These are phyloP conservation scores for Lotmaria passim DNA, from an alignment of 208 protist genomes.

Conservation along the genomic window DNA sequence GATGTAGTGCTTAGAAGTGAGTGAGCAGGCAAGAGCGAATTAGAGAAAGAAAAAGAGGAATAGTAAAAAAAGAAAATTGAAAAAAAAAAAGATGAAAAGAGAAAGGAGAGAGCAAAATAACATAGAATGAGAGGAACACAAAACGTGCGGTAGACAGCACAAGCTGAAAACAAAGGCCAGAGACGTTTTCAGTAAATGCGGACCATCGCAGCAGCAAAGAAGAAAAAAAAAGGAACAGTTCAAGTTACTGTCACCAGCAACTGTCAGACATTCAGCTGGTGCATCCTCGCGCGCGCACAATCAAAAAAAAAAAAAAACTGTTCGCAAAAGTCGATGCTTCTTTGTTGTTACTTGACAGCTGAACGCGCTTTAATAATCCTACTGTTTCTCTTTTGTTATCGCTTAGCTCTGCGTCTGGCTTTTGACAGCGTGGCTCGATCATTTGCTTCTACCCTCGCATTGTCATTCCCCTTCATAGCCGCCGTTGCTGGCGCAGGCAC, in stretches of 20 bases:
- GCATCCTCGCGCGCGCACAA: not conserved
- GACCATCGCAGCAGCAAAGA: no score
- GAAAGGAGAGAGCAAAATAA: constrained; percentile 5
- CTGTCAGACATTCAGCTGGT: no score
- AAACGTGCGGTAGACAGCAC: no score
- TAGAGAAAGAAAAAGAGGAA: not conserved
- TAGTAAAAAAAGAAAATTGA: not conserved
- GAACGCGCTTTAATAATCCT: no score
- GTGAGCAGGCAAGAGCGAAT: no score
- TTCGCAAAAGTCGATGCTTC: constrained; percentile 17
- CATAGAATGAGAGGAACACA: no score
- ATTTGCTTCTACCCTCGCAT: not conserved
- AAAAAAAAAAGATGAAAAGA: not conserved
- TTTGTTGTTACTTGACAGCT: constrained; percentile 4
- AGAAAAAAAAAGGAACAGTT: not conserved
- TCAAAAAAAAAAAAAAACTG: no score
- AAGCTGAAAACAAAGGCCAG: not conserved
- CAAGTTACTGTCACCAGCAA: not conserved
- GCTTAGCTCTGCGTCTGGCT: no score
- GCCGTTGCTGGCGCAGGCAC: no score
- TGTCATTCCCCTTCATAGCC: constrained; percentile 1
- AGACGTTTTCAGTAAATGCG: no score
- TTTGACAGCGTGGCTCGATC: not conserved
- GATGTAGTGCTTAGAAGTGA: no score
- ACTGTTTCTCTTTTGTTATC: no score